These are phyloP conservation scores for Nicotiana rustica DNA, from an alignment of 305 asterid species.

Conservation along the genomic window DNA sequence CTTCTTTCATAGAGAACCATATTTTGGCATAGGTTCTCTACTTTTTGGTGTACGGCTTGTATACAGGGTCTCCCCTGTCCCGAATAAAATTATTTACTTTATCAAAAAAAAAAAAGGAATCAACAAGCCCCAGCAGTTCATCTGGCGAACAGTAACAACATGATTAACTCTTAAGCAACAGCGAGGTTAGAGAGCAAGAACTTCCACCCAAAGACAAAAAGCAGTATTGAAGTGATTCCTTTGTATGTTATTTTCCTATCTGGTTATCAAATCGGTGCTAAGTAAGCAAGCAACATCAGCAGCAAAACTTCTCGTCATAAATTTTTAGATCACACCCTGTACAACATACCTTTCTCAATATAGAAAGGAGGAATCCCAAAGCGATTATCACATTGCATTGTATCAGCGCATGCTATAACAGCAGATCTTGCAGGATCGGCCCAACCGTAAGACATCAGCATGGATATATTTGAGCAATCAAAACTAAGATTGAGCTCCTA, in stretches of 20 bases:
- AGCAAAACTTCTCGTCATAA: constrained; percentile 17
- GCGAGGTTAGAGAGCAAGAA: constrained; percentile 6
- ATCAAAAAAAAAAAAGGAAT: not conserved
- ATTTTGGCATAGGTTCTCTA: constrained; percentile 13
- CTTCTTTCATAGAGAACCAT: constrained; percentile 25
- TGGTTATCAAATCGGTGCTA: constrained; percentile 13
- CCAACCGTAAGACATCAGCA: constrained; percentile 79
- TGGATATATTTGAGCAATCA: constrained; percentile 56
- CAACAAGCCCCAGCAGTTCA: constrained; percentile 16
- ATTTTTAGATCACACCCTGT: constrained; percentile 17
- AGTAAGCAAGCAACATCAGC: constrained; percentile 29
- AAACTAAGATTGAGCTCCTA: constrained; percentile 63
- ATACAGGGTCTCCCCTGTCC: not conserved
- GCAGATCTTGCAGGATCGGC: constrained; percentile 57
- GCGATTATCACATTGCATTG: constrained; percentile 64
- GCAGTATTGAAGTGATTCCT: constrained; percentile 15
- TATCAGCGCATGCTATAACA: constrained; percentile 48
- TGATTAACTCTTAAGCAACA: constrained; percentile 9
- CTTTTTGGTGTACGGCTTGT: constrained; percentile 18
- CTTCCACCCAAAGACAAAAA: constrained; percentile 27
- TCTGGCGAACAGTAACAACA: constrained; percentile 12
- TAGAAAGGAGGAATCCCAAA: constrained; percentile 97
- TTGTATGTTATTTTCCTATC: constrained; percentile 8
- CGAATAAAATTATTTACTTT: not conserved
- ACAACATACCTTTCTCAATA: constrained; percentile 74